A percentile compares a stretch with the other conserved stretches of the same genome.
Evolutionary conservation across 2,329 filamentous ascomycete genomes (phyloP).

Genomic region (Cytospora piceae): DNA sequence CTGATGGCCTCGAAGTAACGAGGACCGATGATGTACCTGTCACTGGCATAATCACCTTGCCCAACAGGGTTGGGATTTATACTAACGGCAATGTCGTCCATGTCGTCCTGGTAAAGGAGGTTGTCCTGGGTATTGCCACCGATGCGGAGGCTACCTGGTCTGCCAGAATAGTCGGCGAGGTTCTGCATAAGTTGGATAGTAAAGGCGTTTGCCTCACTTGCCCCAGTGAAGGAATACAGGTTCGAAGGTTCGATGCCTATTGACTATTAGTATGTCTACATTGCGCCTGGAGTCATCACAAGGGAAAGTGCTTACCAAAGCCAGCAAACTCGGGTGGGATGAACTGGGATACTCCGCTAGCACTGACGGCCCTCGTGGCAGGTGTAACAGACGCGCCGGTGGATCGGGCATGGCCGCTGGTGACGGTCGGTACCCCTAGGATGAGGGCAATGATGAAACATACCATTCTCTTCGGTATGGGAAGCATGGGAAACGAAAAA

Average conservation of each 20-base stretch:
- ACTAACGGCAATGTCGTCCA: not conserved
- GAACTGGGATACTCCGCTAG: not conserved
- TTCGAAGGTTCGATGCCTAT: constrained; percentile 5
- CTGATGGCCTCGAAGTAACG: constrained; percentile 10
- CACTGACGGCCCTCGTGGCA: not conserved
- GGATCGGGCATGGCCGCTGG: not conserved
- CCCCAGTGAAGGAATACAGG: constrained; percentile 1
- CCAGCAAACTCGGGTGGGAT: constrained; percentile 6
- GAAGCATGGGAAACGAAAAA: too few species aligned
- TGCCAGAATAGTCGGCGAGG: constrained; percentile 5
- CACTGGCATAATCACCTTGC: constrained; percentile 4
- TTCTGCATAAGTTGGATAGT: constrained; percentile 5
- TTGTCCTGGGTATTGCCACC: constrained; percentile 6
- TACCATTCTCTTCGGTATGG: too few species aligned
- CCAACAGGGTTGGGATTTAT: not conserved
- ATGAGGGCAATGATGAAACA: too few species aligned
- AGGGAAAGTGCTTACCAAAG: not conserved
- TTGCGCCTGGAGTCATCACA: too few species aligned
- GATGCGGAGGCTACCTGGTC: not conserved
- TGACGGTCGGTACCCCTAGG: too few species aligned
- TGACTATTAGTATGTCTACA: not conserved
- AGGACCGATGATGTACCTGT: constrained; percentile 4
- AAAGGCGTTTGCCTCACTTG: not conserved
- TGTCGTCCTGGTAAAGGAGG: not conserved
- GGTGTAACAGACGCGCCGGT: not conserved